Percentiles rank a stretch among this genome's conserved stretches.
Conservation (phyloP, 1,139 yeast species). For the Yamadazyma pseudoaaseri region DNA sequence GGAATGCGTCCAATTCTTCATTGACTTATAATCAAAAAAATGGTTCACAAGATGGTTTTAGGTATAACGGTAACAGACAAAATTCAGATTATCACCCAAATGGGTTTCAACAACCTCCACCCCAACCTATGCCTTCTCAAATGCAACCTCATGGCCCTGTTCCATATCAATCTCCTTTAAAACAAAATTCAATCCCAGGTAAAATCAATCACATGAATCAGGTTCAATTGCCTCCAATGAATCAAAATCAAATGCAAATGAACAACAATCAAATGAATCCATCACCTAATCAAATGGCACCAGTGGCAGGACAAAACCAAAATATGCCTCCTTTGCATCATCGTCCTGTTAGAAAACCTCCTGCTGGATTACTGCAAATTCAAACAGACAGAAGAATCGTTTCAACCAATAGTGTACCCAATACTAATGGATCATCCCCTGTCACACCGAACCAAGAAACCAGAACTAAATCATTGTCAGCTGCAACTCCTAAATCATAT, state of each 20-base stretch:
- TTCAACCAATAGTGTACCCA: conserved; percentile 23
- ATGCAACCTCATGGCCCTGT: not conserved
- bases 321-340: conserved; percentile 2
- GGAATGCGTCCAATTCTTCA: conserved; percentile 14
- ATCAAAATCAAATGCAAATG: not conserved
- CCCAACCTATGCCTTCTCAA: conserved; percentile 7
- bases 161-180: not conserved
- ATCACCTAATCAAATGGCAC: conserved; percentile 2
- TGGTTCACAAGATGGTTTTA: conserved; percentile 7
- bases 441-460: conserved; percentile 16
- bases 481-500: conserved; percentile 10
- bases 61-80: conserved; percentile 2
- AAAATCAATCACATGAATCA: not conserved
- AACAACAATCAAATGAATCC: not conserved
- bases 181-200: not conserved
- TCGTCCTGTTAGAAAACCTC: conserved; percentile 11
- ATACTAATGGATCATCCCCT: conserved; percentile 12
- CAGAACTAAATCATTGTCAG: conserved; percentile 23
- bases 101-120: conserved; percentile 7
- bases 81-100: conserved; percentile 6
- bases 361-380: conserved; percentile 18
- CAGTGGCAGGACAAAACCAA: conserved; percentile 4
- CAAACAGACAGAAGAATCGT: conserved; percentile 26
- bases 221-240: not conserved
- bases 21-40: conserved; percentile 9